phyloP scores from a whole-genome alignment of 257 asterid species.

The Penstemon eatonii region DNA sequence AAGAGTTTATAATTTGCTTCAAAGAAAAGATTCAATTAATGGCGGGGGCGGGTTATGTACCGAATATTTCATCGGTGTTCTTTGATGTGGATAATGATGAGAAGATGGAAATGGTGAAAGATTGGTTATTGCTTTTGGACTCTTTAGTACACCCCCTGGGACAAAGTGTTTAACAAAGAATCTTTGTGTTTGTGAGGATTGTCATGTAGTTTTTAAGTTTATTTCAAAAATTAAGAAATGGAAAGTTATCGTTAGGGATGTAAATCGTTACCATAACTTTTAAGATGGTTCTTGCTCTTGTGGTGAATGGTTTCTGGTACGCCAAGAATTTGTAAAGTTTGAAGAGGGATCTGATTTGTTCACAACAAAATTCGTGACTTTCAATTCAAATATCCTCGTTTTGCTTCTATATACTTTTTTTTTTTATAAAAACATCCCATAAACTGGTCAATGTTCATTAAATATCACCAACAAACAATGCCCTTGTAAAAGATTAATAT shows the following conservation, averaged over 20 bases:
- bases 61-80: conserved; percentile 49
- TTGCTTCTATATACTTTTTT: no score
- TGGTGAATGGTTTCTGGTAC: not conserved
- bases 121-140: conserved; percentile 61
- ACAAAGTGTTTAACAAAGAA: conserved; percentile 55
- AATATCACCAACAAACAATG: no score
- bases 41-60: conserved; percentile 51
- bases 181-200: conserved; percentile 63
- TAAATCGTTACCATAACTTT: conserved; percentile 62
- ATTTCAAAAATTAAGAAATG: conserved; percentile 49
- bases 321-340: no score
- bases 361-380: no score
- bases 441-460: no score
- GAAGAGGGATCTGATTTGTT: no score
- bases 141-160: conserved; percentile 54
- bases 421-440: no score
- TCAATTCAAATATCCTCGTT: no score
- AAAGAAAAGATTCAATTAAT: conserved; percentile 20
- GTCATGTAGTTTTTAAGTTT: conserved; percentile 55
- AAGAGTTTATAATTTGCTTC: no score
- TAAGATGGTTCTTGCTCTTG: conserved; percentile 59
- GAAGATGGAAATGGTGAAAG: conserved; percentile 49
- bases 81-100: conserved; percentile 67
- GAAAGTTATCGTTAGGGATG: conserved; percentile 57
- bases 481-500: no score